A percentile compares a stretch with the other conserved stretches of the same genome.
Conservation (phyloP, 805 yeast species). For the Kazachstania bromeliacearum region DNA sequence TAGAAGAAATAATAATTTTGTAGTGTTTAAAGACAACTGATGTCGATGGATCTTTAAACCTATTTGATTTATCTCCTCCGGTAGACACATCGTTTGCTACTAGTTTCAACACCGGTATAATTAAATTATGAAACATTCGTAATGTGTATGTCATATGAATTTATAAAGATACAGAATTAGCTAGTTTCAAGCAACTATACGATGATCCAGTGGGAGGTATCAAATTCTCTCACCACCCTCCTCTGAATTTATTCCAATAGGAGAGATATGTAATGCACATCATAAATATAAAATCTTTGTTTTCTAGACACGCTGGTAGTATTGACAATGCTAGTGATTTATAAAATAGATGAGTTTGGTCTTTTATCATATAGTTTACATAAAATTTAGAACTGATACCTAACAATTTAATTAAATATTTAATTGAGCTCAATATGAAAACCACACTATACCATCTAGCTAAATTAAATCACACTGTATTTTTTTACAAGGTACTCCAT, state of each 20-base stretch:
- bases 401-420: too few species aligned
- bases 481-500: too few species aligned
- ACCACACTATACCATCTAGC: too few species aligned
- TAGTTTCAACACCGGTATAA: slow-evolving; percentile 22
- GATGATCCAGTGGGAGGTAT: slow-evolving; percentile 20
- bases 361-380: slow-evolving; percentile 23
- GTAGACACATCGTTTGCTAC: slow-evolving; percentile 22
- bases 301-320: slow-evolving; percentile 23
- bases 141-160: slow-evolving; percentile 10
- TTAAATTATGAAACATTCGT: slow-evolving; percentile 28
- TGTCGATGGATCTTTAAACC: slow-evolving; percentile 13
- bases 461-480: too few species aligned
- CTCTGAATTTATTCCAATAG: slow-evolving; percentile 21
- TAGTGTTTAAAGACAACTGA: slow-evolving; percentile 12
- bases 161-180: slow-evolving; percentile 9
- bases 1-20: slow-evolving; percentile 10
- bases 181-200: slow-evolving; percentile 18
- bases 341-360: slow-evolving; percentile 15
- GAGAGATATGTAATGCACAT: slow-evolving; percentile 24
- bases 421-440: too few species aligned
- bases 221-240: slow-evolving; percentile 18
- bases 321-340: neutral
- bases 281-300: slow-evolving; percentile 29
- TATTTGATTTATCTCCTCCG: slow-evolving; percentile 17
- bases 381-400: too few species aligned